Base-by-base conservation (phyloP, 2,329 filamentous ascomycete species). In the Monilinia polystroma region DNA sequence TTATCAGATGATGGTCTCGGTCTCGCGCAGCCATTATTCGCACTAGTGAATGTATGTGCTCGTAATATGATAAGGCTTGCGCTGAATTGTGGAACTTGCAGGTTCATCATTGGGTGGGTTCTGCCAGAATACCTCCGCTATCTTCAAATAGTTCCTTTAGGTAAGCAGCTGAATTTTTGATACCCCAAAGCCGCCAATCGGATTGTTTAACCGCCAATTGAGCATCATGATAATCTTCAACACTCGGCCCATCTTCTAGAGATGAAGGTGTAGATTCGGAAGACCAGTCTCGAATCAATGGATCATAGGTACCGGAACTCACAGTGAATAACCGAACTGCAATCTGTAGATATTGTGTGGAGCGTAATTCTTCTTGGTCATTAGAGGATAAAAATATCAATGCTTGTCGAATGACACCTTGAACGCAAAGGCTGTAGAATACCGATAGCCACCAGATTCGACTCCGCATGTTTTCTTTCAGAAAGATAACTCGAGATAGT, bases 381-480 rank as follows among this genome's bases (percentile, higher is more conserved):
- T 35, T 35, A 16, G 7, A 32, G n/a, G 29, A 53, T 2, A 66
- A 49, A 1, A 59, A 18, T 11, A 62, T 26, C 26, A 69, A 57
- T 23, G 59, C 41, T 43, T 67, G 65, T 52, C 70, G 57, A 26
- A 71, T 60, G 6, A 68, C 54, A 4, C 62, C 62, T 49, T 71
- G 70, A 35, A 71, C 69, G 29, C 66, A 67, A 45, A 71, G 68
- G 49, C 69, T 71, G 23, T 70, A 70, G 56, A 70, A 71, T 14
- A 56, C 58, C 23, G 70, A 71, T 2, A 71, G 58, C 65, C 63
- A 71, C 66, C 69, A 71, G n/a, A 45, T 35, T 38, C 63, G 63
- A 18, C 38, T 56, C 12, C 67, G 66, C 49, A 68, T 38, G 43
- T 71, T 71, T 41, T 70, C 69, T 59, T 68, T 69, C 26, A 69